A percentile compares a stretch with the other conserved stretches of the same genome.
Evolutionary conservation across 305 asterid species (phyloP).

Genomic region (Stenogyne calaminthoides): DNA sequence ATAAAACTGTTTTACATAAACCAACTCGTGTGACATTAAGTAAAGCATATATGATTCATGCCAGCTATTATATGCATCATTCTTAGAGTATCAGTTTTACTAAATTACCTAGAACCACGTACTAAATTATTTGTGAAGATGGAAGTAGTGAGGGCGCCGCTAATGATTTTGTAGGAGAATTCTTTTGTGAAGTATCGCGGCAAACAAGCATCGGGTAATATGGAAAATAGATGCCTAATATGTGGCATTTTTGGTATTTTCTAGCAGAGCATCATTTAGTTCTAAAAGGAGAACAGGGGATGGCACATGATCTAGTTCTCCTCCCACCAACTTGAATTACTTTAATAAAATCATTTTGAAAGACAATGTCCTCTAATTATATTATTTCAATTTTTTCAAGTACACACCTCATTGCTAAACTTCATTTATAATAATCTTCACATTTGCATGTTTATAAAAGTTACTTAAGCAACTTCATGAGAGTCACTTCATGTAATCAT

Average conservation of each 20-base stretch:
- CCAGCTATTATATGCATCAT: neutral
- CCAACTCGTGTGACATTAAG: neutral
- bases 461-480: neutral
- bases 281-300: neutral
- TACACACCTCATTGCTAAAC: neutral
- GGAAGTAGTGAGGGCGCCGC: neutral
- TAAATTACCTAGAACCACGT: neutral
- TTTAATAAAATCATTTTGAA: neutral
- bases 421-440: neutral
- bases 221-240: neutral
- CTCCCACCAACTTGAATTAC: neutral
- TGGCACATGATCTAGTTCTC: neutral
- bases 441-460: neutral
- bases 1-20: neutral
- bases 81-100: neutral
- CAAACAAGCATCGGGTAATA: neutral
- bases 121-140: neutral
- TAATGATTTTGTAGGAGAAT: neutral
- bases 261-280: constrained; percentile 12
- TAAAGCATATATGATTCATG: neutral
- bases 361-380: neutral
- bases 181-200: neutral
- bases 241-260: neutral
- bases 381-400: neutral
- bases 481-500: neutral